These are phyloP conservation scores for Globisporangium mamillatum DNA, from an alignment of 352 stramenopile species.

Conservation along the genomic window DNA sequence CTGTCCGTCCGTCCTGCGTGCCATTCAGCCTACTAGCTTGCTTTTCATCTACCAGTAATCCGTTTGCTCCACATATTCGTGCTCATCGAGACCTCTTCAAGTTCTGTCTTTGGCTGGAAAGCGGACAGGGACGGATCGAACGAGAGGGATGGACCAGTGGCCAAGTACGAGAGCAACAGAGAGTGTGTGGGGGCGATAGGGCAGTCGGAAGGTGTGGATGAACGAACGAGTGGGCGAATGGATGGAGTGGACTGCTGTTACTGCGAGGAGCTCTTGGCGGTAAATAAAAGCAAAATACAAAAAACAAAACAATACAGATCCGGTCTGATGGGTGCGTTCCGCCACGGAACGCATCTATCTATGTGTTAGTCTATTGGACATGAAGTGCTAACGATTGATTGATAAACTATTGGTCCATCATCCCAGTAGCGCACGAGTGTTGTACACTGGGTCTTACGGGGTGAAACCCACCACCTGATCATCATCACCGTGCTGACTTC, in stretches of 20 bases:
- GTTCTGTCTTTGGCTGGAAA: neutral
- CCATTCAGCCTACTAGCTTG: neutral
- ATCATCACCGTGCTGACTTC: neutral
- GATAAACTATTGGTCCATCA: constrained; percentile 5
- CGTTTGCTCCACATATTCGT: neutral
- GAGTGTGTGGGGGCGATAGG: neutral
- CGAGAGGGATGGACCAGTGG: neutral
- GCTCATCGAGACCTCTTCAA: neutral
- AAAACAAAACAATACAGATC: constrained; percentile 3
- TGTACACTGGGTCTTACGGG: neutral
- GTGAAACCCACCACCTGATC: neutral
- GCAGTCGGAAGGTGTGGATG: neutral
- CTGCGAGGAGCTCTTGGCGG: neutral
- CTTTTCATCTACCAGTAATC: neutral
- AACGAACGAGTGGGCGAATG: neutral
- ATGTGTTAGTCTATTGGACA: neutral
- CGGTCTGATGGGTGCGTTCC: constrained; percentile 1
- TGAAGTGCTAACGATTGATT: neutral
- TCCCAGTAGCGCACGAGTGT: neutral
- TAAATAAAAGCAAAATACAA: constrained; percentile 2
- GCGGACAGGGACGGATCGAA: neutral
- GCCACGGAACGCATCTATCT: neutral
- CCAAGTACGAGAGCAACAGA: neutral
- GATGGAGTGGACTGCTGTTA: neutral
- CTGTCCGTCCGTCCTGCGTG: neutral